phyloP scores from a whole-genome alignment of 805 yeast genomes.

The Wickerhamia fluorescens region DNA sequence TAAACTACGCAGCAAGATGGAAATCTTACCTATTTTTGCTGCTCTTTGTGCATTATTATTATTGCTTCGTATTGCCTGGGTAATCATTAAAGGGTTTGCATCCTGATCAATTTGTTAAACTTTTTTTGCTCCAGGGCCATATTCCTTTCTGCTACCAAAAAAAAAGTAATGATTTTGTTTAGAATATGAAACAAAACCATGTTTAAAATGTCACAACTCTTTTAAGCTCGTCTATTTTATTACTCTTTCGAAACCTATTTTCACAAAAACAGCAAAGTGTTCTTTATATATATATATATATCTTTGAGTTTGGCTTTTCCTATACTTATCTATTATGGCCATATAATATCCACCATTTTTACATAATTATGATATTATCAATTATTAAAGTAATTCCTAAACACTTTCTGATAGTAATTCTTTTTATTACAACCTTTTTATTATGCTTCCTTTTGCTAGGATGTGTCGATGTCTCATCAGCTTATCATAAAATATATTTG shows the following conservation, averaged over 20 bases:
- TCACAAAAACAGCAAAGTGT: slow-evolving; percentile 9
- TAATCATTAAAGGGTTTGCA: no score
- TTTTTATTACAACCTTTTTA: slow-evolving; percentile 44
- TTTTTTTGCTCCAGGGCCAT: no score
- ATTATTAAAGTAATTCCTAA: slow-evolving; percentile 27
- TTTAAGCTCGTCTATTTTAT: slow-evolving; percentile 2
- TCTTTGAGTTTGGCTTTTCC: no score
- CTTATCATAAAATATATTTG: slow-evolving; percentile 45
- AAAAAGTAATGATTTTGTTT: no score
- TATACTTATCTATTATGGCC: no score
- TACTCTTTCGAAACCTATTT: slow-evolving; percentile 3
- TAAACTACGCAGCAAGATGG: slow-evolving; percentile 14
- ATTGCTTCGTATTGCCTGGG: slow-evolving; percentile 6
- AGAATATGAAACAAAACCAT: neutral
- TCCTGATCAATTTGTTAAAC: no score
- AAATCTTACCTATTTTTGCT: slow-evolving; percentile 6
- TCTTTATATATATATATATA: no score
- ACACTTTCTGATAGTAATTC: slow-evolving; percentile 29
- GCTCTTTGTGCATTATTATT: slow-evolving; percentile 6
- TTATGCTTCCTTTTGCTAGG: slow-evolving; percentile 52
- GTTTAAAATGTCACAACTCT: slow-evolving; percentile 1
- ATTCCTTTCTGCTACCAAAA: no score
- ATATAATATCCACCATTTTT: no score
- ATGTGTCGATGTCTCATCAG: slow-evolving; percentile 33
- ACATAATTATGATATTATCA: no score